Percentiles rank a stretch among this genome's conserved stretches.
Conservation (phyloP, 139 green algal species). For the Dunaliella sp. region DNA sequence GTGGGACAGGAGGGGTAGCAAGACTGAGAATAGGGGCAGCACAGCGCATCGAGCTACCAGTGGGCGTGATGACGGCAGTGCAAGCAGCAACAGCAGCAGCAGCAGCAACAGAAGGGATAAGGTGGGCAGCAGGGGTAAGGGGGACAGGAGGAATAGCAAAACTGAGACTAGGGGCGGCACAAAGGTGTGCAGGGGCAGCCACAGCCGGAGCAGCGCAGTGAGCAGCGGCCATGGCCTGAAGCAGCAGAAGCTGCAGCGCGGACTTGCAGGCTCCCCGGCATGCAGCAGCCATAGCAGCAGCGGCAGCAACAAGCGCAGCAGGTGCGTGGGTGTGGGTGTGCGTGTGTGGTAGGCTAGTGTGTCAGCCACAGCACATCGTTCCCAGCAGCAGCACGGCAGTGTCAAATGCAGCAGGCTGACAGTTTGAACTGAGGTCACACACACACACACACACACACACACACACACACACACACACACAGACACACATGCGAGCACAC, state of each 20-base stretch:
- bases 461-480: too few species aligned
- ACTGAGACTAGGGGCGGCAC: too few species aligned
- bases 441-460: too few species aligned
- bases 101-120: neutral
- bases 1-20: neutral
- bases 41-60: too few species aligned
- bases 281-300: neutral
- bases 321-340: too few species aligned
- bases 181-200: neutral
- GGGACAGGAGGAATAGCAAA: too few species aligned
- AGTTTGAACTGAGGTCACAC: too few species aligned
- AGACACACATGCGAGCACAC: neutral
- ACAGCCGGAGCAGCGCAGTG: neutral
- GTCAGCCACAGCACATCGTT: too few species aligned
- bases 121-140: too few species aligned
- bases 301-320: neutral
- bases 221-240: neutral
- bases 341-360: too few species aligned
- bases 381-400: too few species aligned
- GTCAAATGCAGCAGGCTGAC: too few species aligned
- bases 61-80: neutral
- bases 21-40: neutral
- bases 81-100: neutral
- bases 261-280: neutral
- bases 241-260: neutral